Conservation (phyloP, 768 basidiomycete genomes). For the Rhizopogon vesiculosus region DNA sequence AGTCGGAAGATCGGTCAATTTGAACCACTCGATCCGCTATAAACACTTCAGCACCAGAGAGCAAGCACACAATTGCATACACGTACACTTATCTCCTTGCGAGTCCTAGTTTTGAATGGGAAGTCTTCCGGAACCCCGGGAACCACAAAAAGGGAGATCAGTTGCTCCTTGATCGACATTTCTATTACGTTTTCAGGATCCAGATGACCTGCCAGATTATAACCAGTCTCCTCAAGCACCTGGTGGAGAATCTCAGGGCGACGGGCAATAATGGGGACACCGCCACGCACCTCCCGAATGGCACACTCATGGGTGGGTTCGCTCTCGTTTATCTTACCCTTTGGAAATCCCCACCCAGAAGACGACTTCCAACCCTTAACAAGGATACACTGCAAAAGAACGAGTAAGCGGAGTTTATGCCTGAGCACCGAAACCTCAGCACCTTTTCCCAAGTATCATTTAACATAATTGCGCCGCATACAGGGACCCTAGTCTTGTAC, state of each 20-base stretch:
- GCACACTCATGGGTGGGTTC: conserved; percentile 85
- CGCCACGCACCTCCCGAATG: conserved; percentile 72
- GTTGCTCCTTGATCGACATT: conserved; percentile 85
- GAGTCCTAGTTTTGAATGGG: conserved; percentile 86
- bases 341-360: conserved; percentile 98
- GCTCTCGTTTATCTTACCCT: conserved; percentile 98
- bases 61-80: not conserved
- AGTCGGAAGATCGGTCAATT: conserved; percentile 81
- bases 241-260: conserved; percentile 28
- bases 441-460: conserved; percentile 94
- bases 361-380: conserved; percentile 98
- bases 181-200: conserved; percentile 70
- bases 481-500: conserved; percentile 95
- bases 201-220: conserved; percentile 71
- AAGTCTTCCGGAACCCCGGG: conserved; percentile 85
- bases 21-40: conserved; percentile 98
- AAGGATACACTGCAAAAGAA: conserved; percentile 70
- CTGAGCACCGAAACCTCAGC: conserved; percentile 8
- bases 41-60: conserved; percentile 11
- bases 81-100: conserved; percentile 96
- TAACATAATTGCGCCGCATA: conserved; percentile 96
- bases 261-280: not conserved
- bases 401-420: conserved; percentile 7
- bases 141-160: conserved; percentile 87
- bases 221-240: conserved; percentile 98